These are phyloP conservation scores for Trichoderma sp. DNA, from an alignment of 2,329 filamentous ascomycete genomes.

Conservation along the genomic window DNA sequence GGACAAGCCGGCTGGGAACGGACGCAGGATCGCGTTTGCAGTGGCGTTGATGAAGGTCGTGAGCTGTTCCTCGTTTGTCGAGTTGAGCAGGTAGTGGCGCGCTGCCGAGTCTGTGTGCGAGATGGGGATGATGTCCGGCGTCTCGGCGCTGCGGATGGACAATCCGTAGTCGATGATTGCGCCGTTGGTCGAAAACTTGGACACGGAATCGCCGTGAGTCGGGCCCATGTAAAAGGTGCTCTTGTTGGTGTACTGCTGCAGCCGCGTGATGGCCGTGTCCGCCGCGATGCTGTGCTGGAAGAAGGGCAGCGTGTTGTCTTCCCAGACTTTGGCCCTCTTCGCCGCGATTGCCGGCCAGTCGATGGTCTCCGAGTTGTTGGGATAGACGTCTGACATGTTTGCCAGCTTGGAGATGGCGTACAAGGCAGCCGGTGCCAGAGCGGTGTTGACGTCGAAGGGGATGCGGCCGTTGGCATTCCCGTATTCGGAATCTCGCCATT, in stretches of 20 bases:
- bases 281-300: constrained; percentile 47
- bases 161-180: constrained; percentile 52
- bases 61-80: constrained; percentile 54
- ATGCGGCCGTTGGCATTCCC: constrained; percentile 60
- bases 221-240: constrained; percentile 44
- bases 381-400: constrained; percentile 45
- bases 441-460: constrained; percentile 65
- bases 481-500: constrained; percentile 61
- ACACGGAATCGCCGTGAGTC: constrained; percentile 39
- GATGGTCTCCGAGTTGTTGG: constrained; percentile 34
- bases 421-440: constrained; percentile 58
- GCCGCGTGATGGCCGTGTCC: constrained; percentile 42
- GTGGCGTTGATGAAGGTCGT: constrained; percentile 55
- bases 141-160: constrained; percentile 51
- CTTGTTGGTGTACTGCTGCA: constrained; percentile 45
- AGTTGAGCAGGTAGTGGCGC: constrained; percentile 60
- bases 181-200: constrained; percentile 34
- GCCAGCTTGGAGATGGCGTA: constrained; percentile 54
- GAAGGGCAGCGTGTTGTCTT: constrained; percentile 56
- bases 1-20: constrained; percentile 57
- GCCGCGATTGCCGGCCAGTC: constrained; percentile 46
- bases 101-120: constrained; percentile 65
- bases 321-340: constrained; percentile 57
- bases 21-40: constrained; percentile 53
- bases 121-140: constrained; percentile 49